Conservation (phyloP, 257 asterid species). For the Striga asiatica region DNA sequence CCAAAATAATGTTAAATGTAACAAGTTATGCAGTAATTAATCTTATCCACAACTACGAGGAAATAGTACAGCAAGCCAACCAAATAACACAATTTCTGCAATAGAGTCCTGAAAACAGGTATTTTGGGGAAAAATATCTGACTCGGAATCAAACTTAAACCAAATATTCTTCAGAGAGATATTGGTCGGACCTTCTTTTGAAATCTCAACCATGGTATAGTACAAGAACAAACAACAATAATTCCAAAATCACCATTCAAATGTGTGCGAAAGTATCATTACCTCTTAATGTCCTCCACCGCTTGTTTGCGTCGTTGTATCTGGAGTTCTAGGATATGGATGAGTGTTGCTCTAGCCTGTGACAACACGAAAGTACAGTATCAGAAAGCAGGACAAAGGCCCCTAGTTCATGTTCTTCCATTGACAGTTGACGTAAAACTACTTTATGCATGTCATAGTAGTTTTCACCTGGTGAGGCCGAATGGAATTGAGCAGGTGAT, state of each 20-base stretch:
- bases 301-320: conserved; percentile 90
- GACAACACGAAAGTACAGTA: neutral
- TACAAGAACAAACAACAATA: neutral
- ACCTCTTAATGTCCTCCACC: conserved; percentile 95
- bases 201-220: too few species aligned
- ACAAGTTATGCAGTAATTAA: too few species aligned
- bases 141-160: too few species aligned
- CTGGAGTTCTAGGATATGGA: conserved; percentile 90
- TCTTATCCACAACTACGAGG: too few species aligned
- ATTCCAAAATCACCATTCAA: conserved; percentile 5
- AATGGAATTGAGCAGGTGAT: conserved; percentile 85
- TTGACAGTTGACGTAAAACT: neutral
- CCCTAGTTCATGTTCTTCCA: neutral
- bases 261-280: conserved; percentile 4
- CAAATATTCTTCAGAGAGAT: too few species aligned
- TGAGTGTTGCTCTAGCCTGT: conserved; percentile 97
- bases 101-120: too few species aligned
- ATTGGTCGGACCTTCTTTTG: too few species aligned
- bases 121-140: too few species aligned
- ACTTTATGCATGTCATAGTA: neutral
- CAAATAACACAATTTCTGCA: too few species aligned
- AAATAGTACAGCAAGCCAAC: too few species aligned
- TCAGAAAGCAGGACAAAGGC: conserved; percentile 11
- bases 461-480: conserved; percentile 92
- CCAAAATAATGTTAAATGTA: too few species aligned